Percentiles rank a stretch among this genome's conserved stretches.
These are phyloP conservation scores for Podospora comata DNA, from an alignment of 495 filamentous ascomycete genomes.

Conservation along the genomic window DNA sequence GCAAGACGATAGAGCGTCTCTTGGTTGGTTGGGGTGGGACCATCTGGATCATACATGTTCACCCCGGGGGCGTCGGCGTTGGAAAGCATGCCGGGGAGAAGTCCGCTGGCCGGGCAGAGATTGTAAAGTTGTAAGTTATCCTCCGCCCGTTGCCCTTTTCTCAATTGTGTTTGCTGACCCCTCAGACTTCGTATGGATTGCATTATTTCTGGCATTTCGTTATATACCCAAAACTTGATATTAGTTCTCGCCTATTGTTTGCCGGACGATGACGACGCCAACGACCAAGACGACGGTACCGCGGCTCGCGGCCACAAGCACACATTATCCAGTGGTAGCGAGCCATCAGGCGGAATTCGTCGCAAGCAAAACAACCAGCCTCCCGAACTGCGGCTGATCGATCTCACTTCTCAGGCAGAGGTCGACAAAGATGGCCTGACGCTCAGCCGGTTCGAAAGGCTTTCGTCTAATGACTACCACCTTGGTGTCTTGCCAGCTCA, in stretches of 20 bases:
- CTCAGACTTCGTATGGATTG: conserved; percentile 87
- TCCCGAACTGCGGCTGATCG: conserved; percentile 87
- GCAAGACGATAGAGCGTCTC: conserved; percentile 66
- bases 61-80: conserved; percentile 65
- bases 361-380: conserved; percentile 71
- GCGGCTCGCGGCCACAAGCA: conserved; percentile 33
- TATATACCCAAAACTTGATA: conserved; percentile 90
- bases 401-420: conserved; percentile 75
- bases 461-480: conserved; percentile 92
- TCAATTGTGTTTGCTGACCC: conserved; percentile 26
- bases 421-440: conserved; percentile 74
- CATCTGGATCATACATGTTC: conserved; percentile 91
- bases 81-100: conserved; percentile 69
- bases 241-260: conserved; percentile 87
- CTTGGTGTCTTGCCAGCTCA: conserved; percentile 76
- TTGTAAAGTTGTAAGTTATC: conserved; percentile 76
- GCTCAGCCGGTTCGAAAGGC: conserved; percentile 76
- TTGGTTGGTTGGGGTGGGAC: conserved; percentile 93
- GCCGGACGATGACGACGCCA: conserved; percentile 62
- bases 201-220: conserved; percentile 91
- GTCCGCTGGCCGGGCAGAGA: conserved; percentile 76
- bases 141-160: not conserved
- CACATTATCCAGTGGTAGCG: conserved; percentile 44
- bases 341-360: conserved; percentile 56
- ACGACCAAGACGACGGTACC: conserved; percentile 40